Base-by-base conservation (phyloP, 176 grass and related monocot genomes). In the Oryza meridionalis region DNA sequence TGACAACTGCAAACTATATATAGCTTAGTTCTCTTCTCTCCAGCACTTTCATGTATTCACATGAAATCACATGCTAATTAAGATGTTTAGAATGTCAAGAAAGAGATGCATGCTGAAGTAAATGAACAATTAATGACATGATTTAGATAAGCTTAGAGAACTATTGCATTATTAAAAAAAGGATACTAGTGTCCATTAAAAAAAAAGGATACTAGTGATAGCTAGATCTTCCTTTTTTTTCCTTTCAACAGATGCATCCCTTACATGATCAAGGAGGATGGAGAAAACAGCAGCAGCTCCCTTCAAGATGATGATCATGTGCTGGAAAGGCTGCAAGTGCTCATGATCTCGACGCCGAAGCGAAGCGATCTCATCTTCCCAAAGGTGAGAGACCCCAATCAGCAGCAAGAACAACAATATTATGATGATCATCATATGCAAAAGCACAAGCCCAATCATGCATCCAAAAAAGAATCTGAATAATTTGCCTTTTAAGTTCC, bases 291-390 rank as follows among this genome's bases (percentile, higher is more conserved):
- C 38, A 80, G 33, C 32, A 59, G 71, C 43, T 70, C 5, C 13
- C n/a, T 67, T 67, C 14, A 19, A 77, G 72, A 58, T 38, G 72
- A 58, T 38, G 51, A 84, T 27, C 65, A 84, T 88, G 51, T 90
- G 75, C 59, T 80, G 12, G 59, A 87, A n/a, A 88, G 55, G 58
- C 63, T 96, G 77, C 82, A 96, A 73, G 90, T 96, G 42, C 94
- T 96, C 58, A 96, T 96, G 94, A 84, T 96, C 77, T 87, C 88
- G 24, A 90, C 94, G 25, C 88, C 86, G 9, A 88, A 88, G 65
- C 82, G 90, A 85, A 69, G 80, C 47, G 94, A 96, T 77, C 81
- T 93, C 76, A 83, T 96, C 72, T 96, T 96, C 80, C 94, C 94
- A 61, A 96, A 96, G 82, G 94, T 96, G 78, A 87, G 58, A 62